Percentiles rank a stretch among this genome's conserved stretches.
phyloP scores from a whole-genome alignment of 2,329 filamentous ascomycete species.

The Raffaelea deltoideospora region DNA sequence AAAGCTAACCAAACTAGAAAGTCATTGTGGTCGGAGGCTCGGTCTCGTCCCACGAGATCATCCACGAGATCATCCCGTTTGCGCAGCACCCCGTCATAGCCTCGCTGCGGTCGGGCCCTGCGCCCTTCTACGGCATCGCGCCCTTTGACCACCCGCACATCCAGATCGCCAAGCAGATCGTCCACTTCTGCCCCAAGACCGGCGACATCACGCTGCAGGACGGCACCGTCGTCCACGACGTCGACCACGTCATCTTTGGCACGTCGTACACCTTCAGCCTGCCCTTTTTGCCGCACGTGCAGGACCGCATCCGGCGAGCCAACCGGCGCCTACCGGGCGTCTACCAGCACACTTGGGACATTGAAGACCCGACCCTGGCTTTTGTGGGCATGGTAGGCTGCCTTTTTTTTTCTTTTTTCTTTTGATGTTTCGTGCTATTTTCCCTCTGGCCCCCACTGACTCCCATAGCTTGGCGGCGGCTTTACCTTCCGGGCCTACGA shows the following conservation, averaged over 20 bases:
- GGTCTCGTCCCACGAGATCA: slow-evolving; percentile 47
- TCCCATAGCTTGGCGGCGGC: slow-evolving; percentile 23
- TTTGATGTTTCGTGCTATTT: too few species aligned
- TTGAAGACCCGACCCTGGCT: slow-evolving; percentile 34
- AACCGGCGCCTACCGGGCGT: slow-evolving; percentile 30
- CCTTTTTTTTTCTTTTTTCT: too few species aligned
- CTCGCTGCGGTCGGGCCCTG: slow-evolving; percentile 13
- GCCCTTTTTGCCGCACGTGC: slow-evolving; percentile 39
- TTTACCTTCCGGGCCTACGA: slow-evolving; percentile 55
- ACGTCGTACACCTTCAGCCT: slow-evolving; percentile 52
- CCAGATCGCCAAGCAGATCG: slow-evolving; percentile 7
- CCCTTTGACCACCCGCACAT: slow-evolving; percentile 13
- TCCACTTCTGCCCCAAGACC: slow-evolving; percentile 20
- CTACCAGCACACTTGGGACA: slow-evolving; percentile 43
- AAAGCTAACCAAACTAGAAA: slow-evolving; percentile 23
- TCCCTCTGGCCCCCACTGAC: too few species aligned
- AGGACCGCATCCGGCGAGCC: slow-evolving; percentile 23
- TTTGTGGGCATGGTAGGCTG: slow-evolving; percentile 47
- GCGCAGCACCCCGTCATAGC: slow-evolving; percentile 10
- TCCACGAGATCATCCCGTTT: slow-evolving; percentile 10
- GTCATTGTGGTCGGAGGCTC: slow-evolving; percentile 49
- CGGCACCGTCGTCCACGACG: slow-evolving; percentile 31
- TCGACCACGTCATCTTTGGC: slow-evolving; percentile 50
- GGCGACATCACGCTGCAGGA: slow-evolving; percentile 40
- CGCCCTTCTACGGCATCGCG: slow-evolving; percentile 21